Evolutionary conservation across 306 rosid species (phyloP).

Genomic region (Psophocarpus tetragonolobus): DNA sequence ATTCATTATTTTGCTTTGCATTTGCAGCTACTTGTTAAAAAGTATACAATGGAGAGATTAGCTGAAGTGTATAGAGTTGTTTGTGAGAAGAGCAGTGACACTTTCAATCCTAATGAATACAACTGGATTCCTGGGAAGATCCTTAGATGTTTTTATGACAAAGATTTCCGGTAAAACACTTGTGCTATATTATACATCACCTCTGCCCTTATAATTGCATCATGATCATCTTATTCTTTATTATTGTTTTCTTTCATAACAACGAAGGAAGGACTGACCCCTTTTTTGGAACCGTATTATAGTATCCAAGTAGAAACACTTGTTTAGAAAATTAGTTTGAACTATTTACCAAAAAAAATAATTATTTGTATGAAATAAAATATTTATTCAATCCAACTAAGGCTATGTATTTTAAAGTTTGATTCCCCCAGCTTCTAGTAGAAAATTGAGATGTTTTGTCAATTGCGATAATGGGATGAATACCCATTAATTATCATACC

Average conservation of each 20-base stretch:
- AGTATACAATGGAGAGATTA: constrained; percentile 88
- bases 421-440: not conserved
- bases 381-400: not conserved
- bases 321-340: not conserved
- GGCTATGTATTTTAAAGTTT: not conserved
- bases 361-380: not conserved
- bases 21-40: constrained; percentile 87
- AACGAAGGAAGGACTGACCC: constrained; percentile 4
- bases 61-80: constrained; percentile 76
- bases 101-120: constrained; percentile 52
- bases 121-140: constrained; percentile 96
- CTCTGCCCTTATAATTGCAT: not conserved
- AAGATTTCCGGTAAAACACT: constrained; percentile 84
- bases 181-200: not conserved
- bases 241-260: constrained; percentile 16
- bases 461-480: not conserved
- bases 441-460: not conserved
- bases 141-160: constrained; percentile 89
- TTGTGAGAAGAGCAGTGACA: constrained; percentile 61
- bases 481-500: not conserved
- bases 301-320: not conserved
- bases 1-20: constrained; percentile 38
- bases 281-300: not conserved
- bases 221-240: not conserved
- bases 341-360: constrained; percentile 11